Evolutionary conservation across 2,329 filamentous ascomycete genomes (phyloP).

Genomic region (Stagonosporopsis cucurbitacearum): DNA sequence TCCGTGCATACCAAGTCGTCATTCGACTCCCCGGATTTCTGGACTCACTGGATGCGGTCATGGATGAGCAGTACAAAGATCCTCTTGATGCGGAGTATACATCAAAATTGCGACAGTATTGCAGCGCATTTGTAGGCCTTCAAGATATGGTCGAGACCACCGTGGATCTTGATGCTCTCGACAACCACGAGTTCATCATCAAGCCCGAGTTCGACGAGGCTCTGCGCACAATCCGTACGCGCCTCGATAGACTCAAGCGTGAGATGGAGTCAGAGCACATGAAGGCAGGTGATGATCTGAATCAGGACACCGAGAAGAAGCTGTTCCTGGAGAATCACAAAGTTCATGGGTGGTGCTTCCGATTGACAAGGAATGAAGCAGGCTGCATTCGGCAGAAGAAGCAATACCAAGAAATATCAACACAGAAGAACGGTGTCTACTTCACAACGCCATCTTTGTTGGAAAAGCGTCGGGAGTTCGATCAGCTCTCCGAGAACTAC

Average conservation of each 20-base stretch:
- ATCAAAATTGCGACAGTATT: conserved; percentile 74
- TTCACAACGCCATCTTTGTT: conserved; percentile 89
- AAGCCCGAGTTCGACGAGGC: conserved; percentile 97
- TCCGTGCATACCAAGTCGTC: conserved; percentile 91
- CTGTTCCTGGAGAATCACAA: conserved; percentile 96
- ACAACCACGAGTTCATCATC: conserved; percentile 98
- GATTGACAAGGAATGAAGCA: conserved; percentile 87
- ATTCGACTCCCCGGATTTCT: conserved; percentile 92
- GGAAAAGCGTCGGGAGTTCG: conserved; percentile 83
- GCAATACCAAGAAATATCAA: conserved; percentile 91
- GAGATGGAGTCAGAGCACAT: conserved; percentile 86
- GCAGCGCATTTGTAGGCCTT: conserved; percentile 80
- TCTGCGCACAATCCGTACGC: conserved; percentile 85
- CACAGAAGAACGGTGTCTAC: conserved; percentile 98
- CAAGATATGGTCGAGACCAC: conserved; percentile 99
- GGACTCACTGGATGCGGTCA: conserved; percentile 85
- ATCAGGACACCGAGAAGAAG: conserved; percentile 96
- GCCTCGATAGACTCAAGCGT: conserved; percentile 80
- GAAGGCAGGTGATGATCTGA: conserved; percentile 78
- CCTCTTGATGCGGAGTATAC: conserved; percentile 89
- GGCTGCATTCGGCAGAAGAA: conserved; percentile 91
- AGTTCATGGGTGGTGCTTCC: conserved; percentile 95
- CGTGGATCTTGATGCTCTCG: conserved; percentile 91
- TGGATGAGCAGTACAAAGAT: conserved; percentile 92
- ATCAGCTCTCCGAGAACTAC: conserved; percentile 93